Evolutionary conservation across 345 rosid genomes (phyloP), one percentile per base, ranked within the genome.

Genomic region (Noccaea bulbosa): DNA sequence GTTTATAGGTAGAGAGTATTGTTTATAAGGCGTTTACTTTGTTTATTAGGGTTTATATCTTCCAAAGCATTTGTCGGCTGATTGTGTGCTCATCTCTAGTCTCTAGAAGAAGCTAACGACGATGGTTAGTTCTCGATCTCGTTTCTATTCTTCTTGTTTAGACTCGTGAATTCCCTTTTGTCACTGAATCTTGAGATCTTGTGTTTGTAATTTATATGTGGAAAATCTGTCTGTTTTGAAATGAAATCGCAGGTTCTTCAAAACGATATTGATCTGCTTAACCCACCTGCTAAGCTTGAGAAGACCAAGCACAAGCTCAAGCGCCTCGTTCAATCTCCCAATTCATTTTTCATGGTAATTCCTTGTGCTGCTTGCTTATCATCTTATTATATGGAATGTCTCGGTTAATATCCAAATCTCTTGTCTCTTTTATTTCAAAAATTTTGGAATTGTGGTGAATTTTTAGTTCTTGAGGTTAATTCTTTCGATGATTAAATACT

Each of bases 291-390:
- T 14, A 88, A 85, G 83, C 84, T 84, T 16, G 93, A 87, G 81
- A 87, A 85, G 86, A 84, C 73, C 76, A 87, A 84, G 72, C 93
- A 87, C 77, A 87, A 87, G 81, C 90, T 85, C 78, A 87, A 87
- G 82, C 93, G 88, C 55, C 85, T 87, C 27, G 90, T 87, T 41
- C 88, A 82, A 24, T 81, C 93, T 0, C 88, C 93, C 1, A 86
- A 87, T 67, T 87, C 90, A 0, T 87, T 84, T 62, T 85, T 87
- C 82, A 84, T 87, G 90, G 90, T 24, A 17, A 11, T 45, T 46
- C 37, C 4, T 17, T 56, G 22, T 7, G 12, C 50, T 51, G 16
- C 35, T 32, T 51, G 16, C 35, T 32, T 14, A 14, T 24, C 34
- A 59, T 58, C 47, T 4, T 9, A 14, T n/a, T 32, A 2, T 34